Percentiles rank a stretch among this genome's conserved stretches.
Evolutionary conservation across 352 stramenopile species (phyloP).

Genomic region (Globisporangium solare): DNA sequence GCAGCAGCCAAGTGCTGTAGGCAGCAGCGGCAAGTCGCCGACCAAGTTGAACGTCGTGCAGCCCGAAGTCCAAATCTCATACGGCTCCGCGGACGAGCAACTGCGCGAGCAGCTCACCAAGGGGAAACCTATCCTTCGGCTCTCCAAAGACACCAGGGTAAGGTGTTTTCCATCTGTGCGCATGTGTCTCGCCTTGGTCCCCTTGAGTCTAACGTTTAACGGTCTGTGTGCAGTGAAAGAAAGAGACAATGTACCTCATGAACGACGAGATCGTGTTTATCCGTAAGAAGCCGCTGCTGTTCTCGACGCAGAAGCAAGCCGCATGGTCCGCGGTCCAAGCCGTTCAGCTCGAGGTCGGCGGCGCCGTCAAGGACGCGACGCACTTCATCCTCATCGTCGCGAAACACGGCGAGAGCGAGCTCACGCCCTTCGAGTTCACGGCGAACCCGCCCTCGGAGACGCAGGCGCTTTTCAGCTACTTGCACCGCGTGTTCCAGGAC

Average conservation of each 20-base stretch:
- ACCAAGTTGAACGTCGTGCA: slow-evolving; percentile 2
- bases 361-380: slow-evolving; percentile 19
- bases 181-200: too few relatives aligned
- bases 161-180: neutral
- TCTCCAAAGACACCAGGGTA: slow-evolving; percentile 17
- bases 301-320: slow-evolving; percentile 27
- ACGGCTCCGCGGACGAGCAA: slow-evolving; percentile 1
- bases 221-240: slow-evolving; percentile 26
- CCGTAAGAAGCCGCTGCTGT: slow-evolving; percentile 27
- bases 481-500: slow-evolving; percentile 23
- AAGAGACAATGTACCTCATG: slow-evolving; percentile 26
- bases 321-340: slow-evolving; percentile 24
- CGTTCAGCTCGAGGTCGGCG: slow-evolving; percentile 30
- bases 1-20: neutral
- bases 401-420: slow-evolving; percentile 17
- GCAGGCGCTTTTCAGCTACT: slow-evolving; percentile 15
- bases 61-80: slow-evolving; percentile 2
- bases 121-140: slow-evolving; percentile 17
- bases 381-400: slow-evolving; percentile 36
- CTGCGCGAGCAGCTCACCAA: slow-evolving; percentile 7
- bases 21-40: neutral
- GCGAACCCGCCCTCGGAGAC: slow-evolving; percentile 22
- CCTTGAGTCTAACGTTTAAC: too few relatives aligned
- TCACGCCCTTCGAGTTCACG: slow-evolving; percentile 28
- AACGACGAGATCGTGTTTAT: slow-evolving; percentile 27